phyloP scores from a whole-genome alignment of 768 basidiomycete genomes.

The Antrodiella citrinella region DNA sequence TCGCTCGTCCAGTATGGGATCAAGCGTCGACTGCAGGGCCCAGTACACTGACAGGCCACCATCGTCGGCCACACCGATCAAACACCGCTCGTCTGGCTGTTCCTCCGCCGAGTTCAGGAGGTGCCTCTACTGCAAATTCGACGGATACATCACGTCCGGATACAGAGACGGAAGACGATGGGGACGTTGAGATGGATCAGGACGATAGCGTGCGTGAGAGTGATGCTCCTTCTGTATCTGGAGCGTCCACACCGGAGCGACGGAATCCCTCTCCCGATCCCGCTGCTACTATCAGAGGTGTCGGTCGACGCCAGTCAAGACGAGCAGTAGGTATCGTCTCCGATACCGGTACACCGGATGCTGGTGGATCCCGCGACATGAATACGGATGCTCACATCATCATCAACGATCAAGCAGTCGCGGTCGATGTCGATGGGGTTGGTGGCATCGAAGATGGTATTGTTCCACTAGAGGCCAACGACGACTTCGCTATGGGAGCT shows the following conservation, averaged over 20 bases:
- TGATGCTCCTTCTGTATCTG: constrained; percentile 18
- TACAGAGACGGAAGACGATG: constrained; percentile 76
- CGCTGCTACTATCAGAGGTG: constrained; percentile 23
- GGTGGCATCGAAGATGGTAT: constrained; percentile 65
- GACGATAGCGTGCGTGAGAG: constrained; percentile 29
- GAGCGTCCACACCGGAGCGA: constrained; percentile 24
- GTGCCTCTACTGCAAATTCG: constrained; percentile 24
- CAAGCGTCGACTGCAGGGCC: constrained; percentile 18
- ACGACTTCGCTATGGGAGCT: constrained; percentile 85
- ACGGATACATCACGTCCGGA: constrained; percentile 53
- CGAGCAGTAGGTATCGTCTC: constrained; percentile 43
- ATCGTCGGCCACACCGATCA: constrained; percentile 16
- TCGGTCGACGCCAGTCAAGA: too few species aligned
- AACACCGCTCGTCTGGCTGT: constrained; percentile 9
- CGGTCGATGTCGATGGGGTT: constrained; percentile 38
- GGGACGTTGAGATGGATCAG: constrained; percentile 54
- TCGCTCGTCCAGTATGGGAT: constrained; percentile 61
- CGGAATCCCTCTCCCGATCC: constrained; percentile 13
- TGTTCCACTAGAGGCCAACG: constrained; percentile 71
- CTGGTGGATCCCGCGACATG: constrained; percentile 29
- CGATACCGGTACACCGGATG: constrained; percentile 23
- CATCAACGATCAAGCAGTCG: constrained; percentile 38
- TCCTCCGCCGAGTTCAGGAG: constrained; percentile 17
- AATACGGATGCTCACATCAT: constrained; percentile 44
- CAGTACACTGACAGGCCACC: too few species aligned